Percentiles rank a stretch among this genome's conserved stretches.
These are phyloP conservation scores for Zopfochytrium polystomum DNA, from an alignment of 371 early-diverging fungal species.

Conservation along the genomic window DNA sequence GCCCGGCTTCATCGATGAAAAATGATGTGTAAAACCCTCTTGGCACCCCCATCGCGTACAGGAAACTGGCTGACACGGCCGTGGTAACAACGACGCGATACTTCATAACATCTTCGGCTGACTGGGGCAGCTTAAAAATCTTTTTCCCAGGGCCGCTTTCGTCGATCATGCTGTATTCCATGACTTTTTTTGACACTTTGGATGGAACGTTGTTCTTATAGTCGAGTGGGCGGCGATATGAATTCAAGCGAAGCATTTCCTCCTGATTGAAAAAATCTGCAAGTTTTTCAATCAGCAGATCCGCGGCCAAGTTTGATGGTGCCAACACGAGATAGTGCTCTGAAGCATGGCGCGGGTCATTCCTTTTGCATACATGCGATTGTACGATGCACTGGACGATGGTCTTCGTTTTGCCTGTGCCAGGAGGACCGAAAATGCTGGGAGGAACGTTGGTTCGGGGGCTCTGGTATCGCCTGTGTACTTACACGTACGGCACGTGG, in stretches of 20 bases:
- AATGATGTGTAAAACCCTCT: constrained; percentile 32
- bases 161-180: constrained; percentile 6
- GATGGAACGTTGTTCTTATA: too few relatives aligned
- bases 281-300: constrained; percentile 22
- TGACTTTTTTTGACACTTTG: constrained; percentile 8
- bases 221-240: constrained; percentile 14
- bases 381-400: constrained; percentile 13
- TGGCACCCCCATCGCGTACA: constrained; percentile 18
- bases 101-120: not conserved
- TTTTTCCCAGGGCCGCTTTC: not conserved
- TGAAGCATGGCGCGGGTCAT: not conserved
- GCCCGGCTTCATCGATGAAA: constrained; percentile 53
- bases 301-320: constrained; percentile 28
- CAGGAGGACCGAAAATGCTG: constrained; percentile 26
- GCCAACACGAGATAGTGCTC: constrained; percentile 15
- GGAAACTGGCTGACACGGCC: constrained; percentile 13
- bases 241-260: constrained; percentile 24
- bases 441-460: not conserved
- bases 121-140: constrained; percentile 3
- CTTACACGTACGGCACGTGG: constrained; percentile 5
- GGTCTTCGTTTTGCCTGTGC: constrained; percentile 29
- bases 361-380: not conserved
- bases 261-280: constrained; percentile 5
- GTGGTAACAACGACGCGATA: constrained; percentile 23
- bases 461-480: constrained; percentile 1